Base-by-base conservation (phyloP, 1,139 yeast species). In the Hyphopichia buzzinii region DNA sequence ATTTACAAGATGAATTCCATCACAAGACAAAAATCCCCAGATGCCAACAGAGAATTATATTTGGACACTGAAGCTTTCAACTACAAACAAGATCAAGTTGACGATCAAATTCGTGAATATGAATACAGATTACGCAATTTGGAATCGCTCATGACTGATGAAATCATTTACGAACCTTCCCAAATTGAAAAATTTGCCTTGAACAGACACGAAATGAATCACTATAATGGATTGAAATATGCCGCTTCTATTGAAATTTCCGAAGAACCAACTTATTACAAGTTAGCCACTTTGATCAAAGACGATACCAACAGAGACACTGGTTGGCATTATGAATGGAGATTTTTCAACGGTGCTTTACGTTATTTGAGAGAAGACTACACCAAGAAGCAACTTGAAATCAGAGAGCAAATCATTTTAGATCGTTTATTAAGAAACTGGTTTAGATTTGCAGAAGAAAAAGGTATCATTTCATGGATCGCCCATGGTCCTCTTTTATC, bases 401-500 rank as follows among this genome's bases (percentile, higher is more conserved):
- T 57, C 22, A 52, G 59, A 41, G 59, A 57, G 37, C 54, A 50
- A 35, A 57, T 60, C 29, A 62, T 62, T 11, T 50, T 62, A 35
- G 66, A 62, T 31, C 45, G 67, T 26, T 49, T 62, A 30, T 49
- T 62, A 31, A 48, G 67, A 31, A 61, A 59, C 39, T 62, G 67
- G 67, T 56, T 56, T 39, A 48, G 62, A 35, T 62, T 62, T 43
- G 62, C 66, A 6, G 61, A 59, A 43, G 65, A 57, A 40, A 61
- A 60, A 39, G 67, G 67, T 11, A 57, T 60, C 27, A 55, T 62
- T 4, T 59, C 74, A n/a, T 72, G 77, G 67, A 58, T 74, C 24
- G 77, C 79, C 3, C 80, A 74, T 50, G 80, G 80, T 5, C 67
- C 78, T 1, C 54, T 74, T 31, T 55, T 74, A 33, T 55, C 70